Evolutionary conservation across 441 rosid species (phyloP).

Genomic region (Macaranga tanarius): DNA sequence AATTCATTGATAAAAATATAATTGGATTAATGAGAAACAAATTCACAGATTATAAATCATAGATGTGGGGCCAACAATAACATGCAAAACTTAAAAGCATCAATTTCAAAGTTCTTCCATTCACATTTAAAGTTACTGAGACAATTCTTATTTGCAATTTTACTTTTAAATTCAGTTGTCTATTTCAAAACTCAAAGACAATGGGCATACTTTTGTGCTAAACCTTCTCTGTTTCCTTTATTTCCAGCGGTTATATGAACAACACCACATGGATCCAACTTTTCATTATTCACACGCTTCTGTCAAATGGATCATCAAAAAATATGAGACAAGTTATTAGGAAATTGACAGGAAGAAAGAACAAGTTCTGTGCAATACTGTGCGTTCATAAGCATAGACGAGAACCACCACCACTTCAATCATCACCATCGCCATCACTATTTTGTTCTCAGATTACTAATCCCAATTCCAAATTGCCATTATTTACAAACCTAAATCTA

Average conservation of each 20-base stretch:
- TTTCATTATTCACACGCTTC: constrained; percentile 73
- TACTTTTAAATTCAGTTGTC: background rate
- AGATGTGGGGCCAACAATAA: background rate
- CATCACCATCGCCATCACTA: too few relatives aligned
- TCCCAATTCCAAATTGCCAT: too few relatives aligned
- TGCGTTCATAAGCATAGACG: constrained; percentile 96
- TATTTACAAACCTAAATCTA: too few relatives aligned
- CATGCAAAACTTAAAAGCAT: background rate
- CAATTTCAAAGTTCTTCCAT: background rate
- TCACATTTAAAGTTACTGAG: background rate
- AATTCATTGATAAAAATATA: background rate
- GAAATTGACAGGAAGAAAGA: constrained; percentile 5
- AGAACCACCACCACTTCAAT: too few relatives aligned
- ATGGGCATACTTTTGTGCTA: constrained; percentile 66
- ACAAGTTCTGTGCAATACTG: constrained; percentile 44
- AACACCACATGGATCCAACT: constrained; percentile 70
- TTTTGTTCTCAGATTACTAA: too few relatives aligned
- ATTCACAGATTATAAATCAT: background rate
- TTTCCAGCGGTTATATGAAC: constrained; percentile 92
- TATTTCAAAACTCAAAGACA: background rate
- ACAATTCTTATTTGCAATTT: background rate
- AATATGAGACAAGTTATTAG: constrained; percentile 13
- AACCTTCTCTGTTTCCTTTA: constrained; percentile 95
- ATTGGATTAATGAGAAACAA: background rate
- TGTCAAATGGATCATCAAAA: constrained; percentile 35